Evolutionary conservation across 2,329 filamentous ascomycete species (phyloP).

Genomic region (Alternaria brassicae): DNA sequence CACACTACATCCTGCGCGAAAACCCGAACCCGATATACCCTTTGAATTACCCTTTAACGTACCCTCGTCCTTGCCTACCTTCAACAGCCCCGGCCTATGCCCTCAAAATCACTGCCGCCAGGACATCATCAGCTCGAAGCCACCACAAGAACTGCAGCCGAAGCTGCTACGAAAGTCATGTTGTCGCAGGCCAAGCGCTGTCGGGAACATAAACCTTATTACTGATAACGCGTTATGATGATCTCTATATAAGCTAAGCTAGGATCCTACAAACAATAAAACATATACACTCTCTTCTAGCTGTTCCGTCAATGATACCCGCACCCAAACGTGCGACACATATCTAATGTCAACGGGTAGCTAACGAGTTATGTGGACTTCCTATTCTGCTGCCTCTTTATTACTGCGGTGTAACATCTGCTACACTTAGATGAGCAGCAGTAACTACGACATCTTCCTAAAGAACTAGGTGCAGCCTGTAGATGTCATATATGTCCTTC

Average conservation of each 20-base stretch:
- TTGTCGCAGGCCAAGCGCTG: not conserved
- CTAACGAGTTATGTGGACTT: no score
- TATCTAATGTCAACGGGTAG: not conserved
- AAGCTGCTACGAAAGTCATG: not conserved
- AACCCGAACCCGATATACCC: not conserved
- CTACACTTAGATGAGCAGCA: no score
- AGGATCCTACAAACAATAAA: no score
- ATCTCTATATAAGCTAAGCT: not conserved
- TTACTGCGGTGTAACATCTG: no score
- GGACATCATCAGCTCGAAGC: conserved; percentile 1
- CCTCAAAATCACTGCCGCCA: not conserved
- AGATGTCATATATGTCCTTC: no score
- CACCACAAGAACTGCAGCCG: not conserved
- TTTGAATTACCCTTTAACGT: not conserved
- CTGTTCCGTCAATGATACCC: not conserved
- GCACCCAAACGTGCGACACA: not conserved
- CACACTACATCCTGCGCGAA: not conserved
- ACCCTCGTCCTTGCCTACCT: not conserved
- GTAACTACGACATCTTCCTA: no score
- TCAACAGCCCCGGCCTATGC: not conserved
- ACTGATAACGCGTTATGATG: not conserved
- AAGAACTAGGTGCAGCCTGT: no score
- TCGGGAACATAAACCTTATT: not conserved
- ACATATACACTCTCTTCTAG: no score
- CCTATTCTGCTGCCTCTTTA: no score